These are phyloP conservation scores for Hyphopichia wangnamkhiaoensis DNA, from an alignment of 1,139 yeast species.

Conservation along the genomic window DNA sequence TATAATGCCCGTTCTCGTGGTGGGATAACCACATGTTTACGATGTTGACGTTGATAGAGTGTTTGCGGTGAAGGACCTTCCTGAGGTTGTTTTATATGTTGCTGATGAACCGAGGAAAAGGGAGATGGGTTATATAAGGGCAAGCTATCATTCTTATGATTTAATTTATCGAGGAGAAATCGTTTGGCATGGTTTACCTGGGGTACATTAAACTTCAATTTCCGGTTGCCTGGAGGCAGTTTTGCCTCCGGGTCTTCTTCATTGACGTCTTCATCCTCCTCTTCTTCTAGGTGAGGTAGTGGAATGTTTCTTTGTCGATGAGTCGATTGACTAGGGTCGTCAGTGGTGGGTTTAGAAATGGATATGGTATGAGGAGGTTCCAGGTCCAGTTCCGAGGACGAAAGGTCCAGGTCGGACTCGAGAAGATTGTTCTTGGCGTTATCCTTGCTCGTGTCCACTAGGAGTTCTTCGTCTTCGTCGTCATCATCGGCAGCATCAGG, in stretches of 20 bases:
- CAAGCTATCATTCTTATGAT: not conserved
- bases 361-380: not conserved
- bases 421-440: slow-evolving; percentile 17
- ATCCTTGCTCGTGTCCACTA: slow-evolving; percentile 6
- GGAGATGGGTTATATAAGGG: slow-evolving; percentile 5
- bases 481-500: slow-evolving; percentile 4
- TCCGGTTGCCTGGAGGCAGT: slow-evolving; percentile 9
- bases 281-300: not conserved
- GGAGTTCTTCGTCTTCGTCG: slow-evolving; percentile 11
- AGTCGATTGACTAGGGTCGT: not conserved
- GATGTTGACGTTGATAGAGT: slow-evolving; percentile 12
- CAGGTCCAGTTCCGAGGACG: slow-evolving; percentile 20
- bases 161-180: not conserved
- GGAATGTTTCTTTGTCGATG: not conserved
- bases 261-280: slow-evolving; percentile 9
- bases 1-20: slow-evolving; percentile 84
- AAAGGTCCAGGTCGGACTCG: slow-evolving; percentile 38
- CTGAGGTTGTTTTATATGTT: slow-evolving; percentile 8
- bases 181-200: slow-evolving; percentile 6
- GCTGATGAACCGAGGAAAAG: slow-evolving; percentile 9
- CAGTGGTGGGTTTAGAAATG: not conserved
- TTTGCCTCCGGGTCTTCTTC: slow-evolving; percentile 14
- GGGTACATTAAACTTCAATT: slow-evolving; percentile 14
- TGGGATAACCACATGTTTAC: slow-evolving; percentile 32
- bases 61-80: slow-evolving; percentile 11